phyloP scores from a whole-genome alignment of 2,329 filamentous ascomycete species.

The Rhynchosporium secalis region DNA sequence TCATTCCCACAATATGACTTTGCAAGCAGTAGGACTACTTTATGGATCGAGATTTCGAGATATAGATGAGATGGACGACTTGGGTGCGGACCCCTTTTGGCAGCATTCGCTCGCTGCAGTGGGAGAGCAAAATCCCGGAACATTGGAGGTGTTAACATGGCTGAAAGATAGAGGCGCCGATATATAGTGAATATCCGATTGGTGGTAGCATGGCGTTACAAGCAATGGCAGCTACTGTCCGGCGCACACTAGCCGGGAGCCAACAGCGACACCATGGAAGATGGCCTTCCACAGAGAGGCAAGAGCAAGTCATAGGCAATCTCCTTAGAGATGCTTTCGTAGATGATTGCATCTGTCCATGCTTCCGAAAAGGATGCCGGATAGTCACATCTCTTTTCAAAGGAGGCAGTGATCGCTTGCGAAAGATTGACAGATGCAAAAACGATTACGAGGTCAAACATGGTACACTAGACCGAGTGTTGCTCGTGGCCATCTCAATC shows the following conservation, averaged over 20 bases:
- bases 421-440: too few relatives aligned
- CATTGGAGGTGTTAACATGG: neutral
- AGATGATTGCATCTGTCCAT: slow-evolving; percentile 7
- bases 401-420: neutral
- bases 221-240: neutral
- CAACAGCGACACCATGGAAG: too few relatives aligned
- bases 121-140: neutral
- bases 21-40: neutral
- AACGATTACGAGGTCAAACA: too few relatives aligned
- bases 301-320: neutral
- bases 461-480: neutral
- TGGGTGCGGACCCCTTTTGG: neutral
- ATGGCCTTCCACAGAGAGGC: neutral
- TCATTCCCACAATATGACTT: neutral
- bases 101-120: too few relatives aligned
- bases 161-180: slow-evolving; percentile 1
- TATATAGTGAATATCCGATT: neutral
- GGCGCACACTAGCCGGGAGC: neutral
- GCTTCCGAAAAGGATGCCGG: neutral
- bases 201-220: neutral
- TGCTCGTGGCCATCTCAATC: neutral
- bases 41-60: slow-evolving; percentile 4
- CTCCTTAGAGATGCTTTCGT: neutral
- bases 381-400: slow-evolving; percentile 3
- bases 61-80: neutral